These are phyloP conservation scores for Periconia digitata DNA, from an alignment of 2,329 filamentous ascomycete genomes.

Conservation along the genomic window DNA sequence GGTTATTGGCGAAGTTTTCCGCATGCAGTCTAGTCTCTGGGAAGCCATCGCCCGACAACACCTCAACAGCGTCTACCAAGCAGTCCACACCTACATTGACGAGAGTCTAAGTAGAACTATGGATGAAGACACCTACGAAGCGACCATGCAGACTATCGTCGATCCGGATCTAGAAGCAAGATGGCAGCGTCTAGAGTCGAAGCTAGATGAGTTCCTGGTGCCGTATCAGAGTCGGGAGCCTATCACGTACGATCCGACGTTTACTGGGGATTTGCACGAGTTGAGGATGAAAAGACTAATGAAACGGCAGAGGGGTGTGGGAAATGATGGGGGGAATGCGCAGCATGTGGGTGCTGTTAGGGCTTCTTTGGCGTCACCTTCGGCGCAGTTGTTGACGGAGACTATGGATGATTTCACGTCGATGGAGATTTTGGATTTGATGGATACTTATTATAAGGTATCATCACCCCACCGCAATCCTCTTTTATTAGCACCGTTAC, in stretches of 20 bases:
- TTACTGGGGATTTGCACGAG: conserved; percentile 17
- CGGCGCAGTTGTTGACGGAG: conserved; percentile 18
- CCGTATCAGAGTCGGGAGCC: conserved; percentile 22
- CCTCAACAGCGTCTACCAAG: conserved; percentile 15
- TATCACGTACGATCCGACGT: conserved; percentile 26
- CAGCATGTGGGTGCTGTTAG: no score
- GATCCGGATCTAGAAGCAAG: conserved; percentile 19
- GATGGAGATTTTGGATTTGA: conserved; percentile 26
- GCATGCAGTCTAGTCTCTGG: conserved; percentile 23
- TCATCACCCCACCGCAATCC: no score
- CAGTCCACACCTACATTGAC: conserved; percentile 19
- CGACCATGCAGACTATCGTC: conserved; percentile 20
- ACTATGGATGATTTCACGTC: conserved; percentile 25
- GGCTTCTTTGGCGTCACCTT: no score
- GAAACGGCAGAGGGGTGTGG: neutral
- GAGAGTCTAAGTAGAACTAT: conserved; percentile 14
- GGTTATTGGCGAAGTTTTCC: conserved; percentile 26
- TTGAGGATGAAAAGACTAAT: conserved; percentile 13
- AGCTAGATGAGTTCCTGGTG: conserved; percentile 24
- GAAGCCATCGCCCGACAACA: conserved; percentile 19
- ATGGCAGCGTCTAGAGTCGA: conserved; percentile 12
- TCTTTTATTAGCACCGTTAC: neutral
- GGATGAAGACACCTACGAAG: conserved; percentile 16
- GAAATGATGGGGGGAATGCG: neutral
- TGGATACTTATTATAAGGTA: conserved; percentile 32